Conservation (phyloP, 2,329 filamentous ascomycete species). For the Colletotrichum somersetense region DNA sequence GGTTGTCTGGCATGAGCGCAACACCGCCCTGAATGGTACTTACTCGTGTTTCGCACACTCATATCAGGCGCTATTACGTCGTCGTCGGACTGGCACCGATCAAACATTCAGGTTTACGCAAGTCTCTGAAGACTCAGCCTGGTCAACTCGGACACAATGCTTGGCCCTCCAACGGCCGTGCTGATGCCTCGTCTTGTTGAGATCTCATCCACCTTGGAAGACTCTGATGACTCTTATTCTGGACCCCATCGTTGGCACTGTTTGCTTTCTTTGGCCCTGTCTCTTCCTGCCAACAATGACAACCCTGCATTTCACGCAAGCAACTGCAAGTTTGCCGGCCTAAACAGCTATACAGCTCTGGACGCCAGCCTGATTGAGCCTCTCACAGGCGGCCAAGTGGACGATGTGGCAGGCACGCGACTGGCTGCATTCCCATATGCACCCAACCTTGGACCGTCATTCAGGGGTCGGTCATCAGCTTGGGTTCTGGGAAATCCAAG, state of each 20-base stretch:
- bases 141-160: conserved; percentile 18
- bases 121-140: conserved; percentile 21
- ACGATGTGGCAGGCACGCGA: conserved; percentile 43
- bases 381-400: conserved; percentile 50
- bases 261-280: conserved; percentile 10
- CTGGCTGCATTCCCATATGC: conserved; percentile 37
- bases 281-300: conserved; percentile 12
- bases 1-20: conserved; percentile 10
- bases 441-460: conserved; percentile 20
- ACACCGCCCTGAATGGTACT: background rate
- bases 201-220: background rate
- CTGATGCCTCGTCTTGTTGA: background rate
- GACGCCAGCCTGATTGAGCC: conserved; percentile 40
- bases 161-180: conserved; percentile 1
- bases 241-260: conserved; percentile 1
- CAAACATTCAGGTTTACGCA: conserved; percentile 13
- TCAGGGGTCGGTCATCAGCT: conserved; percentile 21
- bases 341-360: conserved; percentile 2
- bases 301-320: conserved; percentile 13
- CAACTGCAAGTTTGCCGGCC: conserved; percentile 27
- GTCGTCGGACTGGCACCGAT: conserved; percentile 13
- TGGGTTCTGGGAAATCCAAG: conserved; percentile 28
- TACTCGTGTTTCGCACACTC: conserved; percentile 2
- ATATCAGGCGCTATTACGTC: conserved; percentile 20
- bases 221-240: background rate